Conservation (phyloP, 805 yeast genomes). For the Myxozyma sirexii region DNA sequence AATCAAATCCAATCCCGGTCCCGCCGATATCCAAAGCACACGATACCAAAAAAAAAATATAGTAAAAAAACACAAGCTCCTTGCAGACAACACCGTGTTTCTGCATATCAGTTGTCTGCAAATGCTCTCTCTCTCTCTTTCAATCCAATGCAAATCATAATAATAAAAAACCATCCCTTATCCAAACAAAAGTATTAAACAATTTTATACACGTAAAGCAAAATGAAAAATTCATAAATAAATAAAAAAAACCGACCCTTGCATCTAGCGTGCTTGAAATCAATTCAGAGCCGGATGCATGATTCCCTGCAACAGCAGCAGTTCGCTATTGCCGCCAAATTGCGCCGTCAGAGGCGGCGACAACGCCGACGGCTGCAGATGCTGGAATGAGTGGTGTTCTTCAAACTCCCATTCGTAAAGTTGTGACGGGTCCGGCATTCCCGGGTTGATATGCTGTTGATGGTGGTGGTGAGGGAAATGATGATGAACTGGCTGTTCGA, state of each 20-base stretch:
- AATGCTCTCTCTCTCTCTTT: not conserved
- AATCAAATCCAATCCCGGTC: no score
- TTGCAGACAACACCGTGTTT: not conserved
- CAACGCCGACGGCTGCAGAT: constrained; percentile 1
- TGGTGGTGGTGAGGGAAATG: not conserved
- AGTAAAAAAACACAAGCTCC: not conserved
- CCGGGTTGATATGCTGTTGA: no score
- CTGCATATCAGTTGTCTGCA: not conserved
- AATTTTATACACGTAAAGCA: not conserved
- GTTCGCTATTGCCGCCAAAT: not conserved
- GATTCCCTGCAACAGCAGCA: not conserved
- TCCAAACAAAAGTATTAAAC: not conserved
- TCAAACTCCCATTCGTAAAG: not conserved
- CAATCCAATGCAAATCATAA: not conserved
- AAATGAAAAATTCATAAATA: no score
- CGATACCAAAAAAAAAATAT: not conserved
- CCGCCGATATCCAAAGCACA: no score
- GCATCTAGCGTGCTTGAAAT: not conserved
- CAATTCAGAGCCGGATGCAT: not conserved
- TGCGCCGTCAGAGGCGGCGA: constrained; percentile 6
- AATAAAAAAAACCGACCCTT: no score
- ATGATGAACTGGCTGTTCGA: not conserved
- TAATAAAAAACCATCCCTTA: not conserved
- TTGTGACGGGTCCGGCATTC: no score
- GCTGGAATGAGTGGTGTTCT: not conserved